phyloP scores from a whole-genome alignment of 345 rosid species.

The Eutrema japonicum region DNA sequence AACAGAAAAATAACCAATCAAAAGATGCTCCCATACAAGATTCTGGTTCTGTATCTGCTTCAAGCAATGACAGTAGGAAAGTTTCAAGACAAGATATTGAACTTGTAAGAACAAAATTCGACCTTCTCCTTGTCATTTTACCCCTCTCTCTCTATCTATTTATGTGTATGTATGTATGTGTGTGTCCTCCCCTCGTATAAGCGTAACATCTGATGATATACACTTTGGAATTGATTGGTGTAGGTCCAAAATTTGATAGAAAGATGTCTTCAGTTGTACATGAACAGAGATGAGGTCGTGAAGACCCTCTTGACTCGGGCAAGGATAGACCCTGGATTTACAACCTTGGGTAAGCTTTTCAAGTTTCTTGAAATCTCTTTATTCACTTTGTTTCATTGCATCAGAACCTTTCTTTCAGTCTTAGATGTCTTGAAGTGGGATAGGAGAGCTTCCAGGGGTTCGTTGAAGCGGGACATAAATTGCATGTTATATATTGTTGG shows the following conservation, averaged over 20 bases:
- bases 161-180: background rate
- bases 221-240: constrained; percentile 25
- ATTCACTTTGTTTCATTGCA: constrained; percentile 14
- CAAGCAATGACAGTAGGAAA: constrained; percentile 82
- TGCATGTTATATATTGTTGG: constrained; percentile 5
- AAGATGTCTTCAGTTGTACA: constrained; percentile 60
- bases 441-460: constrained; percentile 9
- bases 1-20: constrained; percentile 66
- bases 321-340: constrained; percentile 51
- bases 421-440: constrained; percentile 6
- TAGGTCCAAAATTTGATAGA: constrained; percentile 66
- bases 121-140: constrained; percentile 10
- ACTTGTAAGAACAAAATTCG: constrained; percentile 54
- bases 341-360: constrained; percentile 50
- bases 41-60: constrained; percentile 87
- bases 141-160: background rate
- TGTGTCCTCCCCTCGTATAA: constrained; percentile 11
- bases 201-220: constrained; percentile 25
- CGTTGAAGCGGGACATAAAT: constrained; percentile 9
- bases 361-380: background rate
- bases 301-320: constrained; percentile 49
- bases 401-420: background rate
- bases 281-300: constrained; percentile 57
- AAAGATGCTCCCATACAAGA: constrained; percentile 74
- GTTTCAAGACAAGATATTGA: constrained; percentile 97